Evolutionary conservation across 495 filamentous ascomycete species (phyloP), one percentile per base, ranked within the genome.

Genomic region (Penicilliopsis zonata): DNA sequence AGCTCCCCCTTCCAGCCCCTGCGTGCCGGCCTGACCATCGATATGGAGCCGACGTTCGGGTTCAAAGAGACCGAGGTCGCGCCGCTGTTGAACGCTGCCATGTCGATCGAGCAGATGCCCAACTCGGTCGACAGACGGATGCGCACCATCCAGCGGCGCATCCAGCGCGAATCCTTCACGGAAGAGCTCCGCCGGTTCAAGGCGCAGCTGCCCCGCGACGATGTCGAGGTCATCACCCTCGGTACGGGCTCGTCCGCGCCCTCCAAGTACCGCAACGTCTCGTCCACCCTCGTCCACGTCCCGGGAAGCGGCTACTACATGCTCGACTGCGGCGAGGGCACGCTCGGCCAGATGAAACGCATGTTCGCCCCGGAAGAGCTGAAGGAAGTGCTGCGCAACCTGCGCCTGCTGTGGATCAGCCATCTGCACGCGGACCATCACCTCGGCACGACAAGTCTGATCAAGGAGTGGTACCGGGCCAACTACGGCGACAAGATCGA

Each of bases 361-460:
- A 56, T 80, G 3, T 92, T 78, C 43, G 63, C 64, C 3, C 57
- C 65, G 3, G 53, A 63, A 13, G 65, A 85, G 41, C 52, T 87
- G 4, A 59, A 63, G n/a, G 67, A 76, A 20, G 60, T 94, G 8
- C 59, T 96, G 9, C 60, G 62, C 33, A 82, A 94, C 36, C 63
- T 99, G 16, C 82, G 80, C 22, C 69, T 74, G 41, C 80, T 99
- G 33, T 95, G 83, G 80, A 88, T 99, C 48, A 88, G 82, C 47
- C 90, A 99, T 54, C 57, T 88, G 31, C 90, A 99, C 47, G 90
- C 90, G 17, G 90, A 99, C 59, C 90, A 99, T 54, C 90, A 99
- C 46, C 70, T 96, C 13, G 90, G 90, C 18, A 82, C 76, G 0
- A 66, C 67, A 16, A 68, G 78, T 12, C 59, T 95, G 16, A 78